Evolutionary conservation across 108 stramenopile genomes (phyloP), one percentile per base, ranked within the genome.

Genomic region (Hondaea fermentalgiana): DNA sequence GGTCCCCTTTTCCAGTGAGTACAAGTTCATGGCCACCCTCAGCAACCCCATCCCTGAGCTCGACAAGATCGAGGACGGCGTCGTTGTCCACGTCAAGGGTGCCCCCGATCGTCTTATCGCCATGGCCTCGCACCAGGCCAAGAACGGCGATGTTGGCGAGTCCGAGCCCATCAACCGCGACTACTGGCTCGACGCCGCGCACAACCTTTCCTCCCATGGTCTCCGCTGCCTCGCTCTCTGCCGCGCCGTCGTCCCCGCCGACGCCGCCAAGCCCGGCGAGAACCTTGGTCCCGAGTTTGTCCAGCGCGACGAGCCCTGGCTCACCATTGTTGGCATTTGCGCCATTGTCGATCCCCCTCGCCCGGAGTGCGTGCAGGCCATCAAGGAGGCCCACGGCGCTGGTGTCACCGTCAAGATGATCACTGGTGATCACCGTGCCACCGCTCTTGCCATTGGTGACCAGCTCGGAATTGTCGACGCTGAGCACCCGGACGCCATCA

Each of bases 401-500:
- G 97, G 97, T 19, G 96, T 97, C 1, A 94, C 96, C 57, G 96
- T 97, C 23, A 92, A 97, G 87, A 99, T 99, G 98, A 96, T 99
- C 45, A 99, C 99, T 2, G 99, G 99, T 21, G 99, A 99, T 91
- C 93, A 95, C 17, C 95, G 97, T 69, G 97, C 96, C 83, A 99
- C 98, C 17, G 98, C 98, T 4, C 69, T 98, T 35, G 97, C 97
- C 0, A 97, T 99, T 83, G 98, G 97, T 0, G 88, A 92, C 42
- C 89, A 96, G 72, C 95, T 97, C 88, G 97, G 97, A 0, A 97
- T 98, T 72, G 60, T 96, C 5, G 90, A 53, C 57, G 42, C 57
- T 17, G 88, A 64, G 72, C 72, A 51, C 28, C 87, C 87, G 19
- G 28, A 58, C 90, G 87, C 60, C 89, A 42, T 92, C 87, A 72